A percentile compares a stretch with the other conserved stretches of the same genome.
Evolutionary conservation across 257 asterid species (phyloP).

Genomic region (Solanum arcanum): DNA sequence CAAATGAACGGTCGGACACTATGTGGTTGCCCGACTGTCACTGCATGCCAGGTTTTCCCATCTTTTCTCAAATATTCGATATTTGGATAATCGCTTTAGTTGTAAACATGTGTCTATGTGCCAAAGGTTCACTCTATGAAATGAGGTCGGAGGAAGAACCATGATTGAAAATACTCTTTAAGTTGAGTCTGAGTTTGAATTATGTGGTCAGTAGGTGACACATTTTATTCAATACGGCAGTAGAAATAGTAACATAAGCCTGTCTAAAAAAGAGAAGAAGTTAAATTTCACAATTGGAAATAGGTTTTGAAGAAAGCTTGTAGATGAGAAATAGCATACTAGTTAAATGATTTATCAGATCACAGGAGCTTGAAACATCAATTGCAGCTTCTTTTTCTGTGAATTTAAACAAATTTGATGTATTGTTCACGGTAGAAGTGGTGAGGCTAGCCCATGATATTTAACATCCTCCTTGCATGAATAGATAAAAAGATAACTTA

Average conservation of each 20-base stretch:
- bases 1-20: constrained; percentile 79
- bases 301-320: neutral
- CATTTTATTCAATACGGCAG: neutral
- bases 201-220: neutral
- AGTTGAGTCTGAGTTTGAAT: neutral
- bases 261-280: neutral
- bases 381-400: neutral
- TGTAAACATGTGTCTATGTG: neutral
- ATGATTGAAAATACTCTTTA: neutral
- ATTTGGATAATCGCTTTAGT: neutral
- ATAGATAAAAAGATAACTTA: neutral
- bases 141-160: neutral
- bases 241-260: neutral
- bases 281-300: neutral
- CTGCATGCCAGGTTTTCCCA: constrained; percentile 70
- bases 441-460: neutral
- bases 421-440: neutral
- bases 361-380: neutral
- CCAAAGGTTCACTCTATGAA: neutral
- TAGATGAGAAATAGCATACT: neutral
- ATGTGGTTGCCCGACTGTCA: constrained; percentile 70
- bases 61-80: neutral
- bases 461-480: neutral
- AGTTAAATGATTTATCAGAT: neutral
- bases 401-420: neutral